Evolutionary conservation across 2,329 filamentous ascomycete genomes (phyloP).

Genomic region (Ascocoryne sarcoides): DNA sequence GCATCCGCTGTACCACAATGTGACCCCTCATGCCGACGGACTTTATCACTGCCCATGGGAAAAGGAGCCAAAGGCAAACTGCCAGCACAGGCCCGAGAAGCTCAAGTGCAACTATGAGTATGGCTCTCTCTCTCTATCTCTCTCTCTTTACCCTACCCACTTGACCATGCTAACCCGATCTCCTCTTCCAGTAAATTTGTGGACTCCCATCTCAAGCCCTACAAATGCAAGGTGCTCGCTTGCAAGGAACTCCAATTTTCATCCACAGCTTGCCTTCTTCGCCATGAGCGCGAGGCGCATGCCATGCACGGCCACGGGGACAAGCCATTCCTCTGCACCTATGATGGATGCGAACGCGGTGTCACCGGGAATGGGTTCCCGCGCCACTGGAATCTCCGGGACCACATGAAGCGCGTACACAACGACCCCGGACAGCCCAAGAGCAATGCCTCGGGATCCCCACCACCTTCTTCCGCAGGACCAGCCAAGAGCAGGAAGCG

Average conservation of each 20-base stretch:
- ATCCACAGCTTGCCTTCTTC: constrained; percentile 86
- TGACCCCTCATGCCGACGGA: constrained; percentile 57
- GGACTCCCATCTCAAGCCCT: constrained; percentile 93
- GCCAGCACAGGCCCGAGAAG: constrained; percentile 87
- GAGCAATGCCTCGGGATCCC: constrained; percentile 20
- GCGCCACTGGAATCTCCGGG: constrained; percentile 87
- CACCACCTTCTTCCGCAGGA: constrained; percentile 20
- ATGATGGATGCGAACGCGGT: constrained; percentile 78
- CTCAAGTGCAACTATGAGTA: constrained; percentile 99
- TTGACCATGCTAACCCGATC: constrained; percentile 20
- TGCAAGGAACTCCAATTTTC: constrained; percentile 88
- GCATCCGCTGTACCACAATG: constrained; percentile 64
- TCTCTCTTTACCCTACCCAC: neutral
- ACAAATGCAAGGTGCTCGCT: constrained; percentile 78
- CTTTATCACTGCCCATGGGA: constrained; percentile 91
- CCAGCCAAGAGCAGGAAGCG: constrained; percentile 23
- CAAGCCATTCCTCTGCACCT: constrained; percentile 84
- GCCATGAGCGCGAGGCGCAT: constrained; percentile 92
- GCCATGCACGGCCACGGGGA: constrained; percentile 92
- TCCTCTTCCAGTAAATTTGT: constrained; percentile 70
- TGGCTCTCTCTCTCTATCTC: constrained; percentile 37
- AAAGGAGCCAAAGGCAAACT: constrained; percentile 57
- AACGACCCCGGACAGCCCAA: constrained; percentile 33
- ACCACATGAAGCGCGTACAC: constrained; percentile 96
- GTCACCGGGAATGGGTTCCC: constrained; percentile 81